These are phyloP conservation scores for Actinidia arguta DNA, from an alignment of 179 eudicot genomes.

Conservation along the genomic window DNA sequence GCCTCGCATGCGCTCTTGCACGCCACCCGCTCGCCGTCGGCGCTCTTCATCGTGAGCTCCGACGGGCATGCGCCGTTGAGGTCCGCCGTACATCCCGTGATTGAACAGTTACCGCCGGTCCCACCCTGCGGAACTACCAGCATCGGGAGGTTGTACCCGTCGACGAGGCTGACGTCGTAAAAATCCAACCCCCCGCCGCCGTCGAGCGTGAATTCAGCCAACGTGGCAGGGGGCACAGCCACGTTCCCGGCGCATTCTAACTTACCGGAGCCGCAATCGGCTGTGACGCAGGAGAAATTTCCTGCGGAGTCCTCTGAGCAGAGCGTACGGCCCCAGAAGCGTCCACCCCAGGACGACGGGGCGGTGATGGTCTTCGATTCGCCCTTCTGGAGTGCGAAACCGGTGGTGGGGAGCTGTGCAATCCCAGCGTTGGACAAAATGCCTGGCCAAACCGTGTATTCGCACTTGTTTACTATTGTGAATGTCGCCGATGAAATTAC, in stretches of 20 bases:
- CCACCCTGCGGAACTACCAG: constrained; percentile 80
- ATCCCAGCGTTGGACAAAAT: constrained; percentile 80
- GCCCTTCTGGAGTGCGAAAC: constrained; percentile 64
- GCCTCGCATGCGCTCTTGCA: constrained; percentile 96
- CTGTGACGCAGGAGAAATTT: constrained; percentile 71
- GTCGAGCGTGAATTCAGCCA: constrained; percentile 84
- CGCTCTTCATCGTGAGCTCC: constrained; percentile 60
- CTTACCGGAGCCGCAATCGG: constrained; percentile 88
- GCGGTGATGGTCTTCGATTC: constrained; percentile 48
- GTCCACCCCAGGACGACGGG: constrained; percentile 80
- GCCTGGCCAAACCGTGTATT: constrained; percentile 87
- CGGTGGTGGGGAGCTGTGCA: constrained; percentile 61
- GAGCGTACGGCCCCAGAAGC: constrained; percentile 85
- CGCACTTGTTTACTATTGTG: constrained; percentile 76
- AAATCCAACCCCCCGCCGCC: constrained; percentile 75
- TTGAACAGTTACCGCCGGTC: constrained; percentile 60
- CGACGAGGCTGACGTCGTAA: constrained; percentile 84
- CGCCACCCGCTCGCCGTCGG: constrained; percentile 55
- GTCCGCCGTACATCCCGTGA: constrained; percentile 73
- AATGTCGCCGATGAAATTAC: constrained; percentile 50
- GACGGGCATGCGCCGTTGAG: constrained; percentile 76
- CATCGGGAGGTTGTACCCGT: constrained; percentile 92
- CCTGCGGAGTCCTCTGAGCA: constrained; percentile 58
- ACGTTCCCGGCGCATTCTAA: constrained; percentile 66
- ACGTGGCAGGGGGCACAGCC: constrained; percentile 79